Evolutionary conservation across 306 rosid genomes (phyloP).

Genomic region (Glycine tomentella): DNA sequence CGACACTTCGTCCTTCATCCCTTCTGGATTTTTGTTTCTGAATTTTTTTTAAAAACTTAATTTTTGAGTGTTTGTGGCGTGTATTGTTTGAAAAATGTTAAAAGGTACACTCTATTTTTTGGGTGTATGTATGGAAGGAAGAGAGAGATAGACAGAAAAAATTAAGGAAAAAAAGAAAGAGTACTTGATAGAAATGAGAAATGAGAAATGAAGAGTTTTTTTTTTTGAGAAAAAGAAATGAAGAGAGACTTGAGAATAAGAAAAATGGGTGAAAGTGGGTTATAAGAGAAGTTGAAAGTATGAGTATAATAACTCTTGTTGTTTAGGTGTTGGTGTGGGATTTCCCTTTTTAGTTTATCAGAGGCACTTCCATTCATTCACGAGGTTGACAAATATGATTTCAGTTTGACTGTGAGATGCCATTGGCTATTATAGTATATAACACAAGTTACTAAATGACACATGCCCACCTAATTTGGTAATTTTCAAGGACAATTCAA

Average conservation of each 20-base stretch:
- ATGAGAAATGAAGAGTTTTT: too few species aligned
- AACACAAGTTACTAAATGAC: background rate
- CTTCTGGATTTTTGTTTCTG: too few species aligned
- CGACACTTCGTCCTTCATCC: too few species aligned
- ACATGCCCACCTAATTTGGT: constrained; percentile 5
- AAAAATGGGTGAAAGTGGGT: background rate
- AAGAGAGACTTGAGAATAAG: too few species aligned
- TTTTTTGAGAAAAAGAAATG: too few species aligned
- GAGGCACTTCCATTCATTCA: constrained; percentile 12
- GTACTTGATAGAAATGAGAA: too few species aligned
- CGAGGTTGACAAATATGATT: constrained; percentile 30
- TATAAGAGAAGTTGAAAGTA: background rate
- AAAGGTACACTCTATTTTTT: too few species aligned
- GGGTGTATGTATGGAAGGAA: too few species aligned
- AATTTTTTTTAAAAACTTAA: too few species aligned
- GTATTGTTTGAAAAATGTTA: too few species aligned
- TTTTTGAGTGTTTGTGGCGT: background rate
- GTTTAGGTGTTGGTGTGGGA: background rate
- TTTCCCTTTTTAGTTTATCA: constrained; percentile 18
- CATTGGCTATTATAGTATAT: constrained; percentile 22
- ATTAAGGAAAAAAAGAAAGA: too few species aligned
- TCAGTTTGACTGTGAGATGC: constrained; percentile 21
- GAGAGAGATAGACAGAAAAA: too few species aligned
- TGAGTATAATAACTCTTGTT: background rate
- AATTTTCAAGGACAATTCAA: background rate